Evolutionary conservation across 805 yeast species (phyloP), one percentile per base, ranked within the genome.

Genomic region (Ogataea nonfermentans): DNA sequence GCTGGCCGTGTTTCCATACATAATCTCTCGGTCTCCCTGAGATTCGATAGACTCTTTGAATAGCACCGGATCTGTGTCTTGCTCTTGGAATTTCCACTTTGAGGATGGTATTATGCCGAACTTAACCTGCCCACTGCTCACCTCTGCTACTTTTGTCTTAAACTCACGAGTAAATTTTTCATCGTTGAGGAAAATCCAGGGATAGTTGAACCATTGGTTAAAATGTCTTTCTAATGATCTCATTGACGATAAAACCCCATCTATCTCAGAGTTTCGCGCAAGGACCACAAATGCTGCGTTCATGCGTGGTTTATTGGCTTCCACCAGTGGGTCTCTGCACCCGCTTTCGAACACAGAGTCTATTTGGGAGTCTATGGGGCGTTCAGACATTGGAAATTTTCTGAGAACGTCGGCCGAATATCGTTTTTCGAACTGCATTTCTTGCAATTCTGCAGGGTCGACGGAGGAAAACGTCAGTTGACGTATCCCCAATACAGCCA

Each of bases 161-260:
- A 93, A 93, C 13, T 78, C 74, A 2, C 74, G 74, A 15, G 71
- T 68, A 53, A 91, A 90, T 12, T 77, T 79, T 43, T 76, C 89
- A 60, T 91, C 87, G 57, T 90, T 91, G 13, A 93, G 62, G 52
- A 93, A 87, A 1, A 87, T 82, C 81, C 95, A 93, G 0, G 96
- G 97, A 58, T 93, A 93, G 49, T 84, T 76, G 61, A 73, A 93
- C 95, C 96, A 88, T 53, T 90, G 90, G 59, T 91, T 91, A 66
- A 90, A 91, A 58, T 84, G 95, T 17, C 86, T 70, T 59, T 91
- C 98, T 40, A 93, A 56, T 3, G 90, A 79, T 22, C 67, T 62
- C 73, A 91, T 79, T 2, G 93, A 80, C 40, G 73, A 68, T 2
- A 84, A 54, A 2, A 88, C 95, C n/a, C 85, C 95, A 3, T 77